Base-by-base conservation (phyloP, 1,284 basidiomycete species). In the Microbotryum violaceum region DNA sequence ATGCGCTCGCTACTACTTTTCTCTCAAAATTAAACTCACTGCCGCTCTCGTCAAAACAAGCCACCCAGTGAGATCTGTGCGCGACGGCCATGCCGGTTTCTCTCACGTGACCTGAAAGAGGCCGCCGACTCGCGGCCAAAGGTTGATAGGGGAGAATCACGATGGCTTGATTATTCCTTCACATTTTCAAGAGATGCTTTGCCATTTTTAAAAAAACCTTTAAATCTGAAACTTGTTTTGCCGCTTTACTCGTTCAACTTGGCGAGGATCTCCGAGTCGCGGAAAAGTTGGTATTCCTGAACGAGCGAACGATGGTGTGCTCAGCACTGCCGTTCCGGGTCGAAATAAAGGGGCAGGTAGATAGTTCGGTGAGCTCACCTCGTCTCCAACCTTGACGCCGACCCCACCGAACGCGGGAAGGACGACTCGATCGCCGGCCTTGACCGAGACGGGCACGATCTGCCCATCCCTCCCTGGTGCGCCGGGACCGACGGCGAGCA, bases 321-420 rank as follows among this genome's bases (percentile, higher is more conserved):
- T 56, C 45, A 56, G 48, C 44, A 31, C 37, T 16, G 3, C 25
- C 31, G 29, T 29, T 27, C 5, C 4, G 1, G 27, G 6, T 27
- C n/a, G n/a, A n/a, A n/a, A n/a, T n/a, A n/a, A n/a, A n/a, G n/a
- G n/a, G n/a, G 6, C 27, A 27, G 27, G 27, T 27, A 27, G 27
- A 6, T 27, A 27, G 5, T 27, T 27, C 27, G 27, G 1, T 27
- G 1, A 27, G 27, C 27, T 71, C 73, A 91, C 92, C 75, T 97
- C 93, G 37, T 98, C 94, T 61, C 92, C 93, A 58, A 98, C 85
- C 79, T 97, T 98, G 79, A 98, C 93, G 21, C 88, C 77, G 76
- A 87, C 92, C 20, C 94, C 94, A 60, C 94, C 94, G 89, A 93
- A 98, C 27, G 89, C 88, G 9, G 94, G 94, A 6, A 98, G 80